Evolutionary conservation across 176 grass and related monocot species (phyloP), one percentile per base, ranked within the genome.

Genomic region (Aegilops sharonensis): DNA sequence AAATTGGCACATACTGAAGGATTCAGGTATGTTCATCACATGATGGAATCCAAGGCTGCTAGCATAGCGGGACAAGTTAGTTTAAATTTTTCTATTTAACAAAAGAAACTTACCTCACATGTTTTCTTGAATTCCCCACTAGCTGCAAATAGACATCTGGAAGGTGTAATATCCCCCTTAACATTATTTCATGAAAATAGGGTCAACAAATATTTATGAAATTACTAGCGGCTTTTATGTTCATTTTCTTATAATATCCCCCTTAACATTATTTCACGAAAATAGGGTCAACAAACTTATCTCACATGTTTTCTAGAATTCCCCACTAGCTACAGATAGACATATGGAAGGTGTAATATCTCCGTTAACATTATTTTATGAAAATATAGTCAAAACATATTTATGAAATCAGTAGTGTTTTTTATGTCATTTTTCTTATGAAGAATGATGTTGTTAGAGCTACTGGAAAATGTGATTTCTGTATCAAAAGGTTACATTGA

Each of bases 1-100:
- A 90, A 87, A 90, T 83, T 94, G 78, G 90, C 86, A 72, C 93
- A 92, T 86, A 95, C 90, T 4, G 70, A 95, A 29, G 93, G 87
- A 63, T 95, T 95, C 87, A 92, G 92, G 93, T 98, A 89, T 4
- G 11, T 77, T 12, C 35, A 40, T 67, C 21, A 68, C 9, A 54
- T 52, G 37, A 57, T 34, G 27, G 70, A 81, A 34, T 85, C 66
- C 27, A 18, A 17, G 32, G 35, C 61, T 79, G 57, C 36, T 50
- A 64, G 2, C 37, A 78, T 88, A 64, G n/a, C 14, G 1, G 1
- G 37, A 8, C 59, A 88, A 69, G 39, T 63, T 42, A 14, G 8
- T 45, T 68, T 34, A 8, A 17, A 21, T 34, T 81, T 68, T 5
- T 68, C 32, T n/a, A 3, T 50, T 50, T 6, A 81, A 30, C 60